Evolutionary conservation across 2,329 filamentous ascomycete species (phyloP), one percentile per base, ranked within the genome.

Genomic region (Taxawa tesnikishii): DNA sequence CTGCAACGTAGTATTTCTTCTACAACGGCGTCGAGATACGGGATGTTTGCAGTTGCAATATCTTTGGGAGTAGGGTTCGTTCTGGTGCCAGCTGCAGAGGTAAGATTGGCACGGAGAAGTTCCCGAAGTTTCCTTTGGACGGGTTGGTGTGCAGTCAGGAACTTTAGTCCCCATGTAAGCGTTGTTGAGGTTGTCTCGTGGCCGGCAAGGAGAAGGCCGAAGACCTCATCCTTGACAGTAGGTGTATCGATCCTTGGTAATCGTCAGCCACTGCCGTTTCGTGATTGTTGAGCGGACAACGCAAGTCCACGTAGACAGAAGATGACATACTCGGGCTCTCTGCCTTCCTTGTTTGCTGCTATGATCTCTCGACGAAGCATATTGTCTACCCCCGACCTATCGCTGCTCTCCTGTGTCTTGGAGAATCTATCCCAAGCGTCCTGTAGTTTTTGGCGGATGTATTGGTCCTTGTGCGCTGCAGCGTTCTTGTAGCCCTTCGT

Each of bases 111-210:
- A 5, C 40, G 47, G 1, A 64, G 39, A 1, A 38, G 37, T 2
- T 27, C 24, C 2, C 59, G 55, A 0, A 64, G 45, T 15, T 46
- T 53, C n/a, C 30, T 30, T 31, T 65, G 62, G 2, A 47, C 44
- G 11, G 38, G 34, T 10, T 43, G 55, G 26, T 58, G 40, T 17
- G 43, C 43, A n/a, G 53, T 44, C 4, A 65, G 48, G 33, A 46
- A 44, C 31, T 64, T 65, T 7, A 63, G 26, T 1, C 40, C 50
- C 60, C 62, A 64, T 19, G 40, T 38, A 1, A 64, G 40, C 0
- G 58, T 58, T 6, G 55, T 60, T 8, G 55, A 50, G 1, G 58
- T 63, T 0, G 63, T 65, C 29, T 67, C 62, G 36, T 65, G 57
- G 8, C 61, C 64, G n/a, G 58, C 55, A n/a, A 57, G 37, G 3